Evolutionary conservation across 108 stramenopile species (phyloP), one percentile per base, ranked within the genome.

Genomic region (Pseudonitzschia multistriata): DNA sequence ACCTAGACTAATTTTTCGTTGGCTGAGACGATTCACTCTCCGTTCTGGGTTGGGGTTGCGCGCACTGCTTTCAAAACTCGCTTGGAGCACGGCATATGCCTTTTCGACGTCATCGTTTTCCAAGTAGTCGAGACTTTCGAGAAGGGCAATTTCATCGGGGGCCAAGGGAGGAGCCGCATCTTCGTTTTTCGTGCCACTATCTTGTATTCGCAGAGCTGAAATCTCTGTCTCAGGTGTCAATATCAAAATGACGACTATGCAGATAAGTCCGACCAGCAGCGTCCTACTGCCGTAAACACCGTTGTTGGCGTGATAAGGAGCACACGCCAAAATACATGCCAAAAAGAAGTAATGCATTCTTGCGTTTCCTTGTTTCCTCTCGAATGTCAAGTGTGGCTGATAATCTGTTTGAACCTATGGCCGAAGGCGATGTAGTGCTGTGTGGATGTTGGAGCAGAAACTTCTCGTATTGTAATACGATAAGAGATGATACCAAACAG

Each of bases 21-120:
- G 28, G 8, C 80, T 77, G 21, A 88, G 66, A 33, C 64, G 47
- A 47, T 73, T 69, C 52, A 70, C 13, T 22, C 54, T 27, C 54
- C 50, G 25, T 17, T 59, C 49, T 10, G 59, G 31, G 31, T 63
- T 53, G 10, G 78, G 81, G 67, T 80, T 80, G 21, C 83, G 81
- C 3, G 70, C 62, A 30, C 78, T 52, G 67, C 76, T 60, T 13
- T 17, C 36, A 54, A 85, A 88, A 19, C 81, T 73, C 37, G 71
- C 81, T 5, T 81, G 25, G 22, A 88, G 66, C 0, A 82, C 82
- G 77, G 83, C 81, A 59, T 88, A 77, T 8, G 84, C 57, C 5
- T 79, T 82, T 33, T 85, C 87, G 14, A 88, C 52, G 56, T 88
- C 87, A 56, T 83, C 70, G 6, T 76, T 63, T 68, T 80, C 76